Percentiles rank a stretch among this genome's conserved stretches.
These are phyloP conservation scores for Venustampulla echinocandica DNA, from an alignment of 495 filamentous ascomycete genomes.

Conservation along the genomic window DNA sequence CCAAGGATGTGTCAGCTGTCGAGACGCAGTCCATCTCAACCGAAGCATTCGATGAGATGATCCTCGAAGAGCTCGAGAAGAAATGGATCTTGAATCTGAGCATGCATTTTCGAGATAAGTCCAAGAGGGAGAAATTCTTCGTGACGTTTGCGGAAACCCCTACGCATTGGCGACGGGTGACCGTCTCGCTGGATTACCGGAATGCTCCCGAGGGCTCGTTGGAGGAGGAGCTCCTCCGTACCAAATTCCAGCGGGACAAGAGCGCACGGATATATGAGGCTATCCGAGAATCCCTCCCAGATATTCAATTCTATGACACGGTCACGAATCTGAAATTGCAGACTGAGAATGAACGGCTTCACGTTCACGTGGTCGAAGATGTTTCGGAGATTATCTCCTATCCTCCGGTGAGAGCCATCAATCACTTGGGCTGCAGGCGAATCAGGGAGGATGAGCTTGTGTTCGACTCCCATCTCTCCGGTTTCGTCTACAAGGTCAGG, in stretches of 20 bases:
- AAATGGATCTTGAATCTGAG: slow-evolving; percentile 96
- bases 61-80: slow-evolving; percentile 74
- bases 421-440: slow-evolving; percentile 61
- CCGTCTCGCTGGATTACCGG: slow-evolving; percentile 91
- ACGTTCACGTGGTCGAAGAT: slow-evolving; percentile 98
- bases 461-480: slow-evolving; percentile 89
- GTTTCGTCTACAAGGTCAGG: slow-evolving; percentile 92
- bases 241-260: slow-evolving; percentile 87
- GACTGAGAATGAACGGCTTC: slow-evolving; percentile 79
- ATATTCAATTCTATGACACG: slow-evolving; percentile 91
- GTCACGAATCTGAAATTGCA: slow-evolving; percentile 95
- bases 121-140: slow-evolving; percentile 95
- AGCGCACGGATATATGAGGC: slow-evolving; percentile 92
- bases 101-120: slow-evolving; percentile 96
- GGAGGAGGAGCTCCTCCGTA: slow-evolving; percentile 68
- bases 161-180: slow-evolving; percentile 77
- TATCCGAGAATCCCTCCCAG: slow-evolving; percentile 80
- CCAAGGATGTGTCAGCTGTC: slow-evolving; percentile 12
- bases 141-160: slow-evolving; percentile 81
- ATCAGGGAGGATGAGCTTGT: slow-evolving; percentile 65
- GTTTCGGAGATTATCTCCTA: slow-evolving; percentile 91
- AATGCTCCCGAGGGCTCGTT: slow-evolving; percentile 71
- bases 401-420: slow-evolving; percentile 63
- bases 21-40: slow-evolving; percentile 37
- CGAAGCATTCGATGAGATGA: slow-evolving; percentile 45